Evolutionary conservation across 2,329 filamentous ascomycete species (phyloP), one percentile per base, ranked within the genome.

Genomic region (Neopestalotiopsis sp.): DNA sequence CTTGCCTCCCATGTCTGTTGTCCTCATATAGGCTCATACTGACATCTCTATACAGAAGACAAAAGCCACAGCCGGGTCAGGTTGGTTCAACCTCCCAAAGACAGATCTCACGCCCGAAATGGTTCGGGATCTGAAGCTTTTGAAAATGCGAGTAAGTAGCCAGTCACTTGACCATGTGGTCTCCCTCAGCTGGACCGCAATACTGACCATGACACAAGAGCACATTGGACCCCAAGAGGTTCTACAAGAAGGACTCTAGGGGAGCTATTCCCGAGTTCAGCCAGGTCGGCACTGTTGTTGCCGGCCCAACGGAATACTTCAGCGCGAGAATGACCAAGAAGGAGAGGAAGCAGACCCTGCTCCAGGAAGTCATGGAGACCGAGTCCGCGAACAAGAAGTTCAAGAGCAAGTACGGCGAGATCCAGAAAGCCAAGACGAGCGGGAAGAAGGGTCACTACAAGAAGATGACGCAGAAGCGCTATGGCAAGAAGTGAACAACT

Each of bases 401-500:
- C 84, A 94, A 93, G 85, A 88, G 86, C 76, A 98, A 97, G 81
- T 98, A 97, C 81, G 86, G 89, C 68, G 91, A 95, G 69, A 94
- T 98, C 64, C 94, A 98, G 78, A 86, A 86, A 65, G 87, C 87
- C 71, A 98, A 97, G 82, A 89, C 88, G 30, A 97, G 93, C 75
- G 96, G 96, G 66, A 97, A 94, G 84, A 98, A 95, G 82, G 90
- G 88, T 0, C 92, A 93, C 75, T 98, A 98, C 85, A 95, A 95
- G 78, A 91, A 91, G 68, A 80, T 97, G 73, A 89, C 92, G 77
- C 73, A 77, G 67, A 76, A 75, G 69, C 71, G 77, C 71, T 78
- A 79, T 30, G 77, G 77, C 32, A 74, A 72, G 52, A 78, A 78
- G 65, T 71, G 71, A 66, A 62, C 13, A 52, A 72, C 52, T 28